A percentile compares a stretch with the other conserved stretches of the same genome.
These are phyloP conservation scores for Panicum miliaceum DNA, from an alignment of 176 grass and related monocot species.

Conservation along the genomic window DNA sequence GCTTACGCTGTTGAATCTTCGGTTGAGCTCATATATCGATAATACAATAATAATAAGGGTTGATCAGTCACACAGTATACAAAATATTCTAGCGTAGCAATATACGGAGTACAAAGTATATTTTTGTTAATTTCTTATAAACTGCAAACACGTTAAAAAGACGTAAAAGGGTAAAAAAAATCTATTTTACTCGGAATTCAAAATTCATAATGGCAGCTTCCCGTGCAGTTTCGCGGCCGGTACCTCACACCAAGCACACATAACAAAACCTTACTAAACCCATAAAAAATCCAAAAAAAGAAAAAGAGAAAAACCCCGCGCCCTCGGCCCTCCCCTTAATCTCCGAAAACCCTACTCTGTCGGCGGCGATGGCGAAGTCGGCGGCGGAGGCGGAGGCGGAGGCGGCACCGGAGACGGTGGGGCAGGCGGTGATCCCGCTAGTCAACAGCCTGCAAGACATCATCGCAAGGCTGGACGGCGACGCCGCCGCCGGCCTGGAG, in stretches of 20 bases:
- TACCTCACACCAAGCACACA: conserved; percentile 25
- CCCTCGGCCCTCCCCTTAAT: neutral
- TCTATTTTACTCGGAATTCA: neutral
- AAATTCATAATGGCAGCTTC: neutral
- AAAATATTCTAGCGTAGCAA: too few species aligned
- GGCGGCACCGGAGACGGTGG: conserved; percentile 43
- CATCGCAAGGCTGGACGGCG: conserved; percentile 66
- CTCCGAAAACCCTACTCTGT: conserved; percentile 48
- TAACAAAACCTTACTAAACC: neutral
- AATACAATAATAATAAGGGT: too few species aligned
- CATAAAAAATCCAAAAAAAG: neutral
- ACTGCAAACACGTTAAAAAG: too few species aligned
- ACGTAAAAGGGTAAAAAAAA: too few species aligned
- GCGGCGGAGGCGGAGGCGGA: conserved; percentile 43
- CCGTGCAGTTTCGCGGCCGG: neutral
- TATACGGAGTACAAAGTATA: too few species aligned
- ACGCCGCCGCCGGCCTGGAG: conserved; percentile 56
- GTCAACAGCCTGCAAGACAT: conserved; percentile 80
- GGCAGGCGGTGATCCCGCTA: conserved; percentile 63
- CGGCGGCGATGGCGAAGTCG: conserved; percentile 42
- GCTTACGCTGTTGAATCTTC: too few species aligned
- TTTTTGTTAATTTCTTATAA: too few species aligned
- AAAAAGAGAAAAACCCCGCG: neutral
- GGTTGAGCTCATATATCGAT: too few species aligned
- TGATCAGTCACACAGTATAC: too few species aligned